Base-by-base conservation (phyloP, 352 stramenopile genomes). In the Nothophytophthora sp. region DNA sequence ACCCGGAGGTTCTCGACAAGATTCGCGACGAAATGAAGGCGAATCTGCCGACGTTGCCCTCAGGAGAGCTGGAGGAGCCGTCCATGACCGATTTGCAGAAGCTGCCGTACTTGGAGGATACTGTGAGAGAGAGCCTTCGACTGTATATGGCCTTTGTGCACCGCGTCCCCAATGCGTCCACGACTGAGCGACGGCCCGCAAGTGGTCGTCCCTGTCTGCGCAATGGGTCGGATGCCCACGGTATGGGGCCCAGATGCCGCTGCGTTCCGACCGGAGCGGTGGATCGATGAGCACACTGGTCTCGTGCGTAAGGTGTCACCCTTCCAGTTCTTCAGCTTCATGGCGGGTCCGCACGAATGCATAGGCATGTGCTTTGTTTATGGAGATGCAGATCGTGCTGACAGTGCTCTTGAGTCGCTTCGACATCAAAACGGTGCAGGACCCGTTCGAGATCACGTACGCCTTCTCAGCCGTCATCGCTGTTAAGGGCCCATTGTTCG, bases 251-350 rank as follows among this genome's bases (percentile, higher is more conserved):
- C 19, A 11, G 33, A 52, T 27, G 33, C 32, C 16, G 41, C 45
- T n/a, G 32, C 34, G 10, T 52, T 43, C 45, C 41, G 43, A 22
- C 45, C 33, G 11, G 45, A 52, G 33, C 20, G 45, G 11, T 53
- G 46, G 46, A 35, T 54, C 29, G 46, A 54, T 19, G 16, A 33
- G 13, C 13, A 45, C 9, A 54, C 35, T 10, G 46, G 46, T 4
- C 44, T 46, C 18, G 18, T 54, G 16, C 24, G 23, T 10, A n/a
- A 24, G 19, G 45, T 45, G 22, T 47, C 68, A 10, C 60, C 67
- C 11, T 86, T 81, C 62, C 66, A 81, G 52, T 86, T 87, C 55
- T 50, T 61, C 11, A 59, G 58, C 4, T 90, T 92, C 63, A 63
- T 81, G 19, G 64, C 59, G 6, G 79, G 79, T 1, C 70, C 63